Evolutionary conservation across 805 yeast genomes (phyloP), one percentile per base, ranked within the genome.

Genomic region (Barnettozyma siamensis): DNA sequence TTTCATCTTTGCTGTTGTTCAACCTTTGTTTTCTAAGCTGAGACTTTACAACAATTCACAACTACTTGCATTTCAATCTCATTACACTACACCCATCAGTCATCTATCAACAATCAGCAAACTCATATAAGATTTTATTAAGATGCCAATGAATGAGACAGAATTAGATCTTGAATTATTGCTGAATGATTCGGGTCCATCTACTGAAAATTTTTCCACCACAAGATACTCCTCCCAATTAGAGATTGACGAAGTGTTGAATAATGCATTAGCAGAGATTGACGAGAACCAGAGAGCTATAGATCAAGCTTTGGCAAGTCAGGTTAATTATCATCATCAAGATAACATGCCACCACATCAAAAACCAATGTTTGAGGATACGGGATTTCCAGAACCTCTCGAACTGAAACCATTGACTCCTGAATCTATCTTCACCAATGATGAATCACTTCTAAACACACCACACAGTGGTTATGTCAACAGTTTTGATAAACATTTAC

Each of bases 381-480:
- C 21, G 4, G 20, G 16, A 16, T 30, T 30, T 12, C 29, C 33
- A 4, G 40, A 40, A 17, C 36, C 24, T 12, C 19, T 30, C 3
- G 37, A 41, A 11, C 27, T 33, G 5, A 37, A 35, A 30, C 56
- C 57, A n/a, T 47, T 64, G 21, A 59, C 68, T 7, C 70, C 70
- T 4, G 66, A 54, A 19, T 65, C 69, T 2, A 42, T 65, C 21
- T 51, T 63, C 11, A 63, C 69, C 10, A 64, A 68, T 9, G 58
- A 51, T 44, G 52, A 48, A 15, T 53, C 56, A 10, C 48, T 31
- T 24, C 27, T 42, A 16, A 44, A 42, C 12, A 48, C 58, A 12
- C 59, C 58, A 38, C 37, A 15, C 15, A 41, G 34, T 23, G 35
- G 18, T n/a, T 18, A 26, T 7, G 15, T 32, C 31, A 28, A 13